These are phyloP conservation scores for Stachybotrys elegans DNA, from an alignment of 2,329 filamentous ascomycete species.

Conservation along the genomic window DNA sequence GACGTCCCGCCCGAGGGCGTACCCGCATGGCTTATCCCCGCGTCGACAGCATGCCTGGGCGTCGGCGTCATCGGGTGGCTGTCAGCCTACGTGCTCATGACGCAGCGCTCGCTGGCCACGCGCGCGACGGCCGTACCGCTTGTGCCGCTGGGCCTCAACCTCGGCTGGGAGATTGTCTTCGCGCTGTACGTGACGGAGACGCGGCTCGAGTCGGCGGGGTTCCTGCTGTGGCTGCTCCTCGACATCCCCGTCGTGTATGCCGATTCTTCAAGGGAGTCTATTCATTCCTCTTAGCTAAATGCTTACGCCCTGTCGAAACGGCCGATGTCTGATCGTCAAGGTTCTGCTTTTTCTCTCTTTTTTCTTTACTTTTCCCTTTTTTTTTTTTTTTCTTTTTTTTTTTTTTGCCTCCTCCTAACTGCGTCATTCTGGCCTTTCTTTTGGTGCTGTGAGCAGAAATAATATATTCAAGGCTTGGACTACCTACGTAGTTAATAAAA, in stretches of 20 bases:
- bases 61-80: constrained; percentile 35
- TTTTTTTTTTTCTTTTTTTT: no score
- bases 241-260: constrained; percentile 42
- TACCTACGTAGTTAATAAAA: no score
- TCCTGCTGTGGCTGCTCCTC: constrained; percentile 42
- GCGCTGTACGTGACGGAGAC: constrained; percentile 40
- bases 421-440: no score
- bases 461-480: no score
- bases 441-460: no score
- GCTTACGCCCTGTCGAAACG: no score
- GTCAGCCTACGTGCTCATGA: constrained; percentile 41
- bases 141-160: constrained; percentile 41
- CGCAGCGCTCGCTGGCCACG: constrained; percentile 37
- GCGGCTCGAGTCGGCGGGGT: constrained; percentile 36
- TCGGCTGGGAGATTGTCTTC: constrained; percentile 48
- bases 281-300: no score
- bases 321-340: no score
- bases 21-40: constrained; percentile 31
- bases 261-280: no score
- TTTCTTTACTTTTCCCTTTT: no score
- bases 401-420: no score
- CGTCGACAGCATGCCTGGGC: constrained; percentile 27
- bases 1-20: constrained; percentile 30
- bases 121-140: constrained; percentile 45
- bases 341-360: no score